Evolutionary conservation across 495 filamentous ascomycete species (phyloP), one percentile per base, ranked within the genome.

Genomic region (Chaetomidium leptoderma): DNA sequence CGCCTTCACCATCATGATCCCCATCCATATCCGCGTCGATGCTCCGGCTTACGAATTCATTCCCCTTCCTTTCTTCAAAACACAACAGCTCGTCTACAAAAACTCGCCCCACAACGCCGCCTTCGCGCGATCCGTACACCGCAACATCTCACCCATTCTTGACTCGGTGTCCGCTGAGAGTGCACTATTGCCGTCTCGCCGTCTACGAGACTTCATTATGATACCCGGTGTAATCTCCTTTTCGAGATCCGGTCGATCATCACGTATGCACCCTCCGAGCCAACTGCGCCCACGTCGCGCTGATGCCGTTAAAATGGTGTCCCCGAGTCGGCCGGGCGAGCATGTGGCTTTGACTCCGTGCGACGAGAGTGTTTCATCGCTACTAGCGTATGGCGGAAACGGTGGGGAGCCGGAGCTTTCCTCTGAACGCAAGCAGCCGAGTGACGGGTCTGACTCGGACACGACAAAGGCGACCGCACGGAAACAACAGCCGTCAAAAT

Each of bases 21-120:
- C 79, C 8, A 72, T 78, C 36, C 74, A 78, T 39, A 50, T 61
- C 30, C 66, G 56, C 16, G 56, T 71, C 26, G 63, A 53, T 16
- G 63, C 71, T 1, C 63, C 73, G 1, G 66, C 70, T 0, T 70
- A 71, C 57, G 67, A 73, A 33, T 80, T 78, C 39, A 60, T 73
- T 14, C 78, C 78, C 3, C 60, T 82, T 23, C 72, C 63, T 27
- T 79, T 81, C 61, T 81, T 80, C 61, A 78, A 77, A 56, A 67
- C 72, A 17, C 72, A 75, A 19, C 79, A 81, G 63, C 65, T 76
- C 44, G 67, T 74, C 7, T 70, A 79, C 60, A 63, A 63, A 23
- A 70, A 75, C 58, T 74, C 72, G 27, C 69, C 74, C 4, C 70
- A 79, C 49, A 69, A 74, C 30, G 66, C 67, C 13, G 70, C 64